phyloP scores from a whole-genome alignment of 768 basidiomycete species.

The Lentinula edodes region DNA sequence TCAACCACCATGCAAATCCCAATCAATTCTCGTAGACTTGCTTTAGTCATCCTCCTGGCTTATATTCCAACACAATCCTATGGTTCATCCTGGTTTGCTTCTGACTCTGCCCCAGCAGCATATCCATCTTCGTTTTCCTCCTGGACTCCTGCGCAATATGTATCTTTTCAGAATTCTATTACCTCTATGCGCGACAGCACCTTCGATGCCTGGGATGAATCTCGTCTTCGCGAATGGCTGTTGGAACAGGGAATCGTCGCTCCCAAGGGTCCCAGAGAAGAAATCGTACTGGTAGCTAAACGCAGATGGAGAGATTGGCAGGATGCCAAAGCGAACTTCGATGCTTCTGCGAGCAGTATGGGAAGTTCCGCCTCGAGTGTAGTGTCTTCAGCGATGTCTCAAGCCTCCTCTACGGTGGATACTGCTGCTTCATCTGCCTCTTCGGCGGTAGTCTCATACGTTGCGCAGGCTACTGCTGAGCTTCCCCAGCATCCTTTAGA shows the following conservation, averaged over 20 bases:
- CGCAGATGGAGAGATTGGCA: slow-evolving; percentile 58
- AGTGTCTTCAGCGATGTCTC: background rate
- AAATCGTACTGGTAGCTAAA: slow-evolving; percentile 75
- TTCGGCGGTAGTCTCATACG: slow-evolving; percentile 33
- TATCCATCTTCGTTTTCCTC: slow-evolving; percentile 16
- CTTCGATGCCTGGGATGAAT: slow-evolving; percentile 85
- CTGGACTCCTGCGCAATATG: slow-evolving; percentile 64
- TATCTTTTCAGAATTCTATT: slow-evolving; percentile 58
- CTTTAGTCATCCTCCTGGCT: background rate
- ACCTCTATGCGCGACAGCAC: slow-evolving; percentile 49
- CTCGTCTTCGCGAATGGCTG: slow-evolving; percentile 73
- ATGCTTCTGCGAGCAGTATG: slow-evolving; percentile 39
- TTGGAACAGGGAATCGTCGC: slow-evolving; percentile 84
- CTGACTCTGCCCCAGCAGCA: background rate
- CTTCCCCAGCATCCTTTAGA: slow-evolving; percentile 42
- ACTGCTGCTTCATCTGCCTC: slow-evolving; percentile 26
- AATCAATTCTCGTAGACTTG: background rate
- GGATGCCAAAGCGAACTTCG: slow-evolving; percentile 52
- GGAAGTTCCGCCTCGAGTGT: slow-evolving; percentile 35
- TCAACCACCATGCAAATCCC: background rate
- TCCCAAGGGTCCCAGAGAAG: slow-evolving; percentile 73
- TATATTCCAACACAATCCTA: background rate
- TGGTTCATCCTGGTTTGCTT: background rate
- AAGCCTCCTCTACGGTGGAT: slow-evolving; percentile 29
- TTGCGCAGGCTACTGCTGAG: slow-evolving; percentile 49